These are phyloP conservation scores for Gigaspora rosea DNA, from an alignment of 192 early-diverging fungal genomes.

Conservation along the genomic window DNA sequence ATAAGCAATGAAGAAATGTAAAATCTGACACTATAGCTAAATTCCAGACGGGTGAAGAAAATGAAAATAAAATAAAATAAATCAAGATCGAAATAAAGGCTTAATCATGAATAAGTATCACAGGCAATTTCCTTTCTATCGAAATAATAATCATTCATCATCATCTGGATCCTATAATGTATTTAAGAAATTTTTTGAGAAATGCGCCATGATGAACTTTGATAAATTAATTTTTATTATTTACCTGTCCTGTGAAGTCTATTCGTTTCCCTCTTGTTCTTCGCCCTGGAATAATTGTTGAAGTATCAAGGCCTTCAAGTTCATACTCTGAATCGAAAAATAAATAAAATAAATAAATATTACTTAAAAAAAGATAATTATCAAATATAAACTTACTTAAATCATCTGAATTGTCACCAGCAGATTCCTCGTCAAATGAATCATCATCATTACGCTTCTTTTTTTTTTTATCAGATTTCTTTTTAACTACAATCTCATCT, in stretches of 20 bases:
- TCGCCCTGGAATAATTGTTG: neutral
- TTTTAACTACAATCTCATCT: neutral
- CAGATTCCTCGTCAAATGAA: neutral
- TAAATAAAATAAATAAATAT: neutral
- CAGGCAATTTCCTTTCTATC: too few relatives aligned
- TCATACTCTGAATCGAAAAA: neutral
- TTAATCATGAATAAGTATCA: too few relatives aligned
- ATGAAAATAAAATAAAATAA: too few relatives aligned
- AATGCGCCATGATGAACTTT: neutral
- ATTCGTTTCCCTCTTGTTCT: conserved; percentile 19
- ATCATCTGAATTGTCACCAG: neutral
- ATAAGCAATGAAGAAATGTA: too few relatives aligned
- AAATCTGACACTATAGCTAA: too few relatives aligned
- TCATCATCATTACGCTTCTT: neutral
- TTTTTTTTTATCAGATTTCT: conserved; percentile 2
- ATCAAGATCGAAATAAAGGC: too few relatives aligned
- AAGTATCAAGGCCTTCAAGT: neutral
- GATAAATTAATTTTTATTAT: neutral
- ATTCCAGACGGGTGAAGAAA: too few relatives aligned
- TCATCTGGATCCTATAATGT: neutral
- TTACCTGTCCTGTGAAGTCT: conserved; percentile 19
- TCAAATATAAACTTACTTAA: neutral
- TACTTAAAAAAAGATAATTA: neutral
- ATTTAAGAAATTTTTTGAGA: neutral
- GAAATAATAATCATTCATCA: neutral